Evolutionary conservation across 1,139 yeast genomes (phyloP), one percentile per base, ranked within the genome.

Genomic region (Wickerhamiella pararugosa): DNA sequence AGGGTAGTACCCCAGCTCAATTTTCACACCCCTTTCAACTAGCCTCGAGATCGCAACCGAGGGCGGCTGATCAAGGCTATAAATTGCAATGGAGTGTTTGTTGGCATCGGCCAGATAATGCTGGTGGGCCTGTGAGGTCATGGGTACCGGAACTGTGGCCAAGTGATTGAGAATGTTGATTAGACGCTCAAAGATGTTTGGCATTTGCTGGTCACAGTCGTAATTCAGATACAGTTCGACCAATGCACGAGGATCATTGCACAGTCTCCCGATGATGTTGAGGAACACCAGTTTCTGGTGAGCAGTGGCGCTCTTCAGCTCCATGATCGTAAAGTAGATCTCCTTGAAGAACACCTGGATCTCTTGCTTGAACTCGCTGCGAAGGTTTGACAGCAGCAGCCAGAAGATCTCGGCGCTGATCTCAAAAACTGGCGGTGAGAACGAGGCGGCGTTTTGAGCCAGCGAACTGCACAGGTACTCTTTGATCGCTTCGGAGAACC

Each of bases 281-380:
- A 92, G 66, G 49, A 90, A 73, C 53, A 84, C 87, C 54, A 93
- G 72, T 60, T 90, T 87, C 61, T 90, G 98, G 57, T 90, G 96
- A 7, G 86, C 66, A 0, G 96, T 84, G 1, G 96, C 82, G 1
- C 94, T 76, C 54, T 78, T 81, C 79, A 90, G 75, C 55, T 90
- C 97, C 41, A 92, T 74, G 37, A 92, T 84, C 4, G 97, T 96
- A 62, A 90, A 81, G 60, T 90, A 92, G 39, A 90, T 84, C 56
- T 90, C 97, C 43, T 79, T 82, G 65, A 90, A 74, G 56, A 92
- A 83, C 0, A 92, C 94, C 1, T 95, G 95, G 40, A 92, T 82
- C 58, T 90, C 98, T 51, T 79, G 72, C 59, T 87, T 87, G 63
- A 90, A 86, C 52, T 82, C 92, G 5, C 81, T 73, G 55, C 98